A percentile compares a stretch with the other conserved stretches of the same genome.
phyloP scores from a whole-genome alignment of 2,329 filamentous ascomycete species.

The Rutstroemia sp. region DNA sequence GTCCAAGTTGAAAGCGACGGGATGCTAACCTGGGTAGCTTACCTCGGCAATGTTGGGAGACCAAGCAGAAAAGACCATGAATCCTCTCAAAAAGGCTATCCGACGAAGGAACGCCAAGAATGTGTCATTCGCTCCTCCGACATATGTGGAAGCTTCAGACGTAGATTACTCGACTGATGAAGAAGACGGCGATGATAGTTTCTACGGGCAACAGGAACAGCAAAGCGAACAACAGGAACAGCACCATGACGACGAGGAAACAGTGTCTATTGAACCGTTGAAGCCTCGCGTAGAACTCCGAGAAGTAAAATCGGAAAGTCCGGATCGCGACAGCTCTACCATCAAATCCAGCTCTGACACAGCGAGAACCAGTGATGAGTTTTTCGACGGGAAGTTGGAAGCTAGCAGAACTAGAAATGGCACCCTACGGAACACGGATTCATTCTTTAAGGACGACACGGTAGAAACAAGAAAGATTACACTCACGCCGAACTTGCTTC shows the following conservation, averaged over 20 bases:
- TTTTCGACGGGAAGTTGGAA: constrained; percentile 47
- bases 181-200: constrained; percentile 44
- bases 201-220: constrained; percentile 41
- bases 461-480: constrained; percentile 97
- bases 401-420: constrained; percentile 71
- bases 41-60: constrained; percentile 66
- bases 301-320: constrained; percentile 22
- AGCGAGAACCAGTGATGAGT: constrained; percentile 57
- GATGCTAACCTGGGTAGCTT: constrained; percentile 37
- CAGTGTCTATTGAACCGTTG: constrained; percentile 30
- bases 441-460: constrained; percentile 94
- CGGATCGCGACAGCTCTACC: constrained; percentile 14
- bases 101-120: constrained; percentile 63
- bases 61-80: constrained; percentile 63
- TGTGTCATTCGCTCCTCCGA: constrained; percentile 63
- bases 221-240: constrained; percentile 38
- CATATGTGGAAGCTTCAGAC: constrained; percentile 66
- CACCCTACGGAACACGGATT: constrained; percentile 84
- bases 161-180: constrained; percentile 64
- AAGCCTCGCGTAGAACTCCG: constrained; percentile 34
- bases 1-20: constrained; percentile 5
- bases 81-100: constrained; percentile 68
- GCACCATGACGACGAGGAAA: constrained; percentile 31
- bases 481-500: constrained; percentile 82
- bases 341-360: constrained; percentile 31